phyloP scores from a whole-genome alignment of 2,329 filamentous ascomycete genomes.

The Fusarium kyushuense region DNA sequence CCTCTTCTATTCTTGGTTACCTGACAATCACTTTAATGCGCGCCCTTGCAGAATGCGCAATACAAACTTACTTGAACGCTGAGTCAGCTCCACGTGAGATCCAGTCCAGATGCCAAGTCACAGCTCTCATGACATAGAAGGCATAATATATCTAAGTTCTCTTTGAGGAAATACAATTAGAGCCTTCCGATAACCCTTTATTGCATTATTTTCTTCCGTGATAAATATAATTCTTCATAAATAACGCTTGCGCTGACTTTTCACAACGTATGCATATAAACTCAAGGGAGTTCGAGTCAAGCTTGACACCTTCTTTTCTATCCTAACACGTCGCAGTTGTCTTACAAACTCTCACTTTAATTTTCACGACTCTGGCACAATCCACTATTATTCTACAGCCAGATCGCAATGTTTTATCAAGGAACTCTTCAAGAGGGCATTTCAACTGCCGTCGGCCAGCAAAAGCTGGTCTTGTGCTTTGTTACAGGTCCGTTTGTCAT shows the following conservation, averaged over 20 bases:
- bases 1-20: neutral
- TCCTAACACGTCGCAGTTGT: slow-evolving; percentile 15
- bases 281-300: slow-evolving; percentile 28
- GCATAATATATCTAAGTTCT: neutral
- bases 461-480: slow-evolving; percentile 87
- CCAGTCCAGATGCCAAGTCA: no score
- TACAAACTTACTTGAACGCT: no score
- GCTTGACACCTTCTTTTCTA: slow-evolving; percentile 43
- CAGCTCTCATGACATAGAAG: no score
- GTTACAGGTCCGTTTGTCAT: no score
- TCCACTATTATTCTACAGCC: neutral
- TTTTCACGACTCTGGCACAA: neutral
- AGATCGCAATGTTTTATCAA: slow-evolving; percentile 77
- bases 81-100: no score
- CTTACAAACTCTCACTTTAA: neutral
- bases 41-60: no score
- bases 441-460: slow-evolving; percentile 76
- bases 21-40: neutral
- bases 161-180: neutral
- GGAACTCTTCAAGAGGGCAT: slow-evolving; percentile 87
- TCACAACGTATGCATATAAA: slow-evolving; percentile 3
- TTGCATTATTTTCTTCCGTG: neutral
- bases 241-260: neutral
- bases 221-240: neutral
- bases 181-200: slow-evolving; percentile 3